Evolutionary conservation across 108 stramenopile species (phyloP), one percentile per base, ranked within the genome.

Genomic region (Cyclostephanos tholiformis): DNA sequence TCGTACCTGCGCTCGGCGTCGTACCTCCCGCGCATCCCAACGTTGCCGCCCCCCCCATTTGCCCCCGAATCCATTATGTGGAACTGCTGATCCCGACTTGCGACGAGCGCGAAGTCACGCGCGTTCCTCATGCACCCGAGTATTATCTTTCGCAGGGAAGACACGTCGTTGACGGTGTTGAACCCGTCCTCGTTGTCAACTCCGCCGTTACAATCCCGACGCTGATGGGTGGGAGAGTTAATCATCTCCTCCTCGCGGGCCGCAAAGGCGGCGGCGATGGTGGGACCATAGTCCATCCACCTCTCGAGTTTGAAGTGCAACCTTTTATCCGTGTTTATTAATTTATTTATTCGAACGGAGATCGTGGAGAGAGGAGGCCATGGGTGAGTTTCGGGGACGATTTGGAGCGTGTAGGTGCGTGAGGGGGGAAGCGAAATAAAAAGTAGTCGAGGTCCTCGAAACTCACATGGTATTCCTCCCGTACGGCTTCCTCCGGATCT

Each of bases 241-340:
- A 74, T 67, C 80, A 81, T 81, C 30, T 83, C 78, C 46, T 76
- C 82, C 58, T 92, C 80, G 51, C 87, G 74, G 0, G 91, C 90
- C 11, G 92, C 92, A 85, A 96, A 96, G 12, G 95, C 95, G 27
- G 95, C 95, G 3, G 92, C 92, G 77, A 96, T 96, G 46, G 91
- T 96, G 12, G 95, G 92, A 11, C 95, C 95, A 67, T 96, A 96
- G 77, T 96, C 95, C 92, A 93, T 93, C 91, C 91, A 93, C 26
- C 92, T 87, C 65, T 96, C 95, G 50, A 96, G 76, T 72, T 96
- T 96, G 79, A 96, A 93, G 55, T 96, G 95, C n/a, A 77, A 67
- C 65, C 80, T 82, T 69, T 10, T 12, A 0, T 23, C 23, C 8
- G 20, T 27, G 23, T 55, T 55, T 27, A 1, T 55, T n/a, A n/a